Base-by-base conservation (phyloP, 495 filamentous ascomycete genomes). In the Aspergillus asperescens region DNA sequence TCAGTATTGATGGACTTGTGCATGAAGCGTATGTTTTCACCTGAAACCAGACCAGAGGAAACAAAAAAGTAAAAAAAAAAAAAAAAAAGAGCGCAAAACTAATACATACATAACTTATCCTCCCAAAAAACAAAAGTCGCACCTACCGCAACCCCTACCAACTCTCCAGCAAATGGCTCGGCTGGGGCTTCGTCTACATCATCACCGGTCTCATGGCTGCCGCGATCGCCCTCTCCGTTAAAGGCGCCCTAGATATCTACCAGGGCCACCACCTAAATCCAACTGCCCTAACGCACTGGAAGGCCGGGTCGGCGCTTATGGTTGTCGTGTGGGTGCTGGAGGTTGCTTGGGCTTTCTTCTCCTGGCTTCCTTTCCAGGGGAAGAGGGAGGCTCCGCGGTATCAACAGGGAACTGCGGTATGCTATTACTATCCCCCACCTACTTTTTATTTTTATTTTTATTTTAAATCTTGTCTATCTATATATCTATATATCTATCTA, bases 21-120 rank as follows among this genome's bases (percentile, higher is more conserved):
- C 68, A 72, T 39, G 71, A 76, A 57, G 61, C 69, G 74, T 76
- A 50, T 54, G 71, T 43, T 7, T 15, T 48, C 53, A 39, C 42
- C 32, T 25, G 50, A 2, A 3, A 2, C 12, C 18, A 24, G 20
- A 25, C n/a, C n/a, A n/a, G n/a, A n/a, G n/a, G n/a, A n/a, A n/a
- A n/a, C n/a, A n/a, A n/a, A n/a, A n/a, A 24, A 12, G 10, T 39
- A 35, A 13, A 35, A 16, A 6, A 35, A 16, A 35, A 35, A 35
- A 35, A 13, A n/a, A n/a, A n/a, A n/a, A n/a, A n/a, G n/a, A n/a
- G n/a, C n/a, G n/a, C 12, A 25, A 3, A 15, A 38, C 35, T 38
- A 6, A 29, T 5, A 41, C 1, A 35, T 34, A 5, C 4, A 4
- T 38, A 13, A 16, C 29, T 10, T 25, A 6, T 31, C 9, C 23